These are phyloP conservation scores for Scedosporium aurantiacum DNA, from an alignment of 2,329 filamentous ascomycete genomes.

Conservation along the genomic window DNA sequence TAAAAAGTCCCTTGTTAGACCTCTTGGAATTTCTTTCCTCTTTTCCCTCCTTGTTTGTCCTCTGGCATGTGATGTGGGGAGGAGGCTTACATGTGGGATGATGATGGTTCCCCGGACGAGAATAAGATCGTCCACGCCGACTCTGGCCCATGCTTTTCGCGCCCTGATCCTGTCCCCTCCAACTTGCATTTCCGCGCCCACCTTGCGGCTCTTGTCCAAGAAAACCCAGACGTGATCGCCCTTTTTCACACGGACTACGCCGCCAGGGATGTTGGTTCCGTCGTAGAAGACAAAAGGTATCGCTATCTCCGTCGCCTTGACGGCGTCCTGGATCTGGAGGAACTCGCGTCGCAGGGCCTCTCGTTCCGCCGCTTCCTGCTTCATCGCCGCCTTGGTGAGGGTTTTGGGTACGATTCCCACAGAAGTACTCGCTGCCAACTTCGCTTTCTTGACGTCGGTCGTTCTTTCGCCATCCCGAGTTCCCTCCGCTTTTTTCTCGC, in stretches of 20 bases:
- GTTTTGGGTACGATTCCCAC: conserved; percentile 57
- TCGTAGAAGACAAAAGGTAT: conserved; percentile 98
- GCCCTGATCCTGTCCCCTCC: conserved; percentile 52
- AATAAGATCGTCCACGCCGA: conserved; percentile 93
- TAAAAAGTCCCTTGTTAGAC: conserved; percentile 26
- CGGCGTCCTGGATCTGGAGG: conserved; percentile 66
- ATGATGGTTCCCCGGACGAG: conserved; percentile 84
- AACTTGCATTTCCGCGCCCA: conserved; percentile 72
- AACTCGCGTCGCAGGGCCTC: conserved; percentile 78
- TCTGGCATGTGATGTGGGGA: neutral
- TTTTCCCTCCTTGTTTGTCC: neutral
- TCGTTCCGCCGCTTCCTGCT: conserved; percentile 67
- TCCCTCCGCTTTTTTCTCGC: conserved; percentile 8
- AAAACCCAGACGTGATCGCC: conserved; percentile 91
- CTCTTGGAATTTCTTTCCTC: neutral
- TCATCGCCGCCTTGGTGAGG: conserved; percentile 60
- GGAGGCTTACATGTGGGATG: conserved; percentile 71
- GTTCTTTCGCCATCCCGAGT: conserved; percentile 4
- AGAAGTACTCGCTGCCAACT: conserved; percentile 51
- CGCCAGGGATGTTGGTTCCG: conserved; percentile 78
- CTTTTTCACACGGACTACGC: conserved; percentile 78
- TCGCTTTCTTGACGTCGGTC: conserved; percentile 23
- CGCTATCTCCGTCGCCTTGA: conserved; percentile 80
- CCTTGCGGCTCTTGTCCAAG: conserved; percentile 79
- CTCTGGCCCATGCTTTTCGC: conserved; percentile 73